phyloP scores from a whole-genome alignment of 202 grass and related monocot genomes.

The Setaria italica region DNA sequence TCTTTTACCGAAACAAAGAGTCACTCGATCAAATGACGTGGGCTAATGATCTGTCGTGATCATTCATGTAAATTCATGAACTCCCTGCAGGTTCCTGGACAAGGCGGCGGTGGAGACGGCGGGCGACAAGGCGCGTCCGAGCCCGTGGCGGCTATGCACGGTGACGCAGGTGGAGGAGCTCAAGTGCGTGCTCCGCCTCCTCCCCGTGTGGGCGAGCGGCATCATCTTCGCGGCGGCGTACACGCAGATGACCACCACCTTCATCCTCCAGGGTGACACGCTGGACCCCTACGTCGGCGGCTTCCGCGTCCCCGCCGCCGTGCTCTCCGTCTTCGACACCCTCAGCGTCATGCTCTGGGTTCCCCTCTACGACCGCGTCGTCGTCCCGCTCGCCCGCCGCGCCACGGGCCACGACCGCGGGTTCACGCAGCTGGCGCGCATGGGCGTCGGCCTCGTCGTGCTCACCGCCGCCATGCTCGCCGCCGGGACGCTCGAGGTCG shows the following conservation, averaged over 20 bases:
- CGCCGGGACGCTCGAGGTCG: constrained; percentile 53
- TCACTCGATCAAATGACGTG: neutral
- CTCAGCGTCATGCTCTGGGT: constrained; percentile 65
- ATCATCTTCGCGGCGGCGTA: constrained; percentile 51
- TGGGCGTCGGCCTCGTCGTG: constrained; percentile 59
- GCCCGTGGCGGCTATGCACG: constrained; percentile 77
- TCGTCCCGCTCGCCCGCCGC: constrained; percentile 51
- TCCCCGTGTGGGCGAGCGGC: constrained; percentile 43
- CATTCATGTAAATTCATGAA: too few species aligned
- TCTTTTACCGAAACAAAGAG: neutral
- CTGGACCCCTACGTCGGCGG: constrained; percentile 47
- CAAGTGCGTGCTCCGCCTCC: constrained; percentile 55
- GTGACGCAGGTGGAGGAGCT: constrained; percentile 88
- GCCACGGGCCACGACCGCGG: constrained; percentile 42
- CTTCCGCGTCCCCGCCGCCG: constrained; percentile 56
- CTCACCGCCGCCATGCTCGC: constrained; percentile 48
- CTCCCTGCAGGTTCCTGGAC: constrained; percentile 54
- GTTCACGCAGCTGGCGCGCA: constrained; percentile 56
- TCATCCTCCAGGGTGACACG: constrained; percentile 63
- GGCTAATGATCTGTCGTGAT: too few species aligned
- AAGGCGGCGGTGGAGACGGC: constrained; percentile 54
- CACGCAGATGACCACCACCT: constrained; percentile 56
- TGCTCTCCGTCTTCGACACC: constrained; percentile 66
- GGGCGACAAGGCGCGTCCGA: constrained; percentile 34
- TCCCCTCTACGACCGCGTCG: constrained; percentile 53